phyloP scores from a whole-genome alignment of 192 early-diverging fungal species.

The Gaertneriomyces semiglobifer region DNA sequence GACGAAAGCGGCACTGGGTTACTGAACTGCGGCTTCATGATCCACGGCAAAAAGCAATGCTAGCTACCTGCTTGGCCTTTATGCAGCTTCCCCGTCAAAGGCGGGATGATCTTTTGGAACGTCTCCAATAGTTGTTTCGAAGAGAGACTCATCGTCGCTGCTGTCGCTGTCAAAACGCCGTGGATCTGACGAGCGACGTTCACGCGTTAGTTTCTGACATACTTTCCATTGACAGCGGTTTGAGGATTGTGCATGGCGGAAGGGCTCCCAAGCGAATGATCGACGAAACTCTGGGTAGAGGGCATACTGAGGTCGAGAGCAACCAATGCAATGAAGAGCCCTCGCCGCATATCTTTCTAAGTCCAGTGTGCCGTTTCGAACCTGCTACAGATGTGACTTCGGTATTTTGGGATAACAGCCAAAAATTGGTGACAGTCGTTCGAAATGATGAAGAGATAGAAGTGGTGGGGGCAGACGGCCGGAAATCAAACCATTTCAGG shows the following conservation, averaged over 20 bases:
- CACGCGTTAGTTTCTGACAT: no score
- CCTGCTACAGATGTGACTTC: constrained; percentile 7
- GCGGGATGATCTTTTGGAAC: constrained; percentile 54
- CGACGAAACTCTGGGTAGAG: no score
- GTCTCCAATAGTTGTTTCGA: background rate
- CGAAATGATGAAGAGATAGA: constrained; percentile 5
- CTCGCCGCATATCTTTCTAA: background rate
- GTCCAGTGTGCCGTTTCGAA: background rate
- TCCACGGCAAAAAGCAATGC: background rate
- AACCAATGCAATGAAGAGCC: no score
- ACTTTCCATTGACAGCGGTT: no score
- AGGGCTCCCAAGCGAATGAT: no score
- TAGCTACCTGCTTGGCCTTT: constrained; percentile 76
- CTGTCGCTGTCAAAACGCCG: no score
- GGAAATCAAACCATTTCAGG: background rate
- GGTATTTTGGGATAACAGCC: background rate
- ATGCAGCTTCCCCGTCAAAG: constrained; percentile 56
- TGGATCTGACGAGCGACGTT: no score
- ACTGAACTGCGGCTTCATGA: background rate
- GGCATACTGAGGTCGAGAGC: no score
- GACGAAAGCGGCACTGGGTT: background rate
- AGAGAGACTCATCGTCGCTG: no score
- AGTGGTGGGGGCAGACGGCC: background rate
- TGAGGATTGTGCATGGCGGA: no score
- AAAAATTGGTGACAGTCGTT: constrained; percentile 1